These are phyloP conservation scores for Evansstolkia leycettana DNA, from an alignment of 495 filamentous ascomycete genomes.

Conservation along the genomic window DNA sequence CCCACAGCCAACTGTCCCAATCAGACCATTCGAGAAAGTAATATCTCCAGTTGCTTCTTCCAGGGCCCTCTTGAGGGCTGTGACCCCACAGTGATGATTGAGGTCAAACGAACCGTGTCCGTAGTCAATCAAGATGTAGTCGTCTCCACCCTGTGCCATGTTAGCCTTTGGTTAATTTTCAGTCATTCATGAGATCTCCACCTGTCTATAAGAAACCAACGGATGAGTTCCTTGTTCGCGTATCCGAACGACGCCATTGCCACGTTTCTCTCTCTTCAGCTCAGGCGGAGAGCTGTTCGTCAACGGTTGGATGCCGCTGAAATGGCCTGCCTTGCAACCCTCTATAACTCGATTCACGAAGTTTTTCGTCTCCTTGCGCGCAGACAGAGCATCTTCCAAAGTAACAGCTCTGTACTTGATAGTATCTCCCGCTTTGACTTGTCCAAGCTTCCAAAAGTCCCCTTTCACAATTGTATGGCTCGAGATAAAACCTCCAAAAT, in stretches of 20 bases:
- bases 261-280: conserved; percentile 6
- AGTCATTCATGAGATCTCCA: too few species aligned
- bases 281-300: conserved; percentile 2
- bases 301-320: conserved; percentile 6
- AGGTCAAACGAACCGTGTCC: conserved; percentile 36
- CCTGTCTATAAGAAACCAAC: conserved; percentile 37
- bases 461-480: conserved; percentile 40
- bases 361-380: conserved; percentile 17
- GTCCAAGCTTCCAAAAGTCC: conserved; percentile 47
- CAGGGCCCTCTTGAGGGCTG: conserved; percentile 31
- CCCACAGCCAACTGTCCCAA: conserved; percentile 37
- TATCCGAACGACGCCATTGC: conserved; percentile 26
- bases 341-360: conserved; percentile 22
- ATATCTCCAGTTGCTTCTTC: conserved; percentile 15
- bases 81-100: conserved; percentile 38
- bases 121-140: conserved; percentile 41
- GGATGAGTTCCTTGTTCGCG: conserved; percentile 25
- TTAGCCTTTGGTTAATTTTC: too few species aligned
- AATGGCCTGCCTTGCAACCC: conserved; percentile 5
- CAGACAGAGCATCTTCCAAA: conserved; percentile 29
- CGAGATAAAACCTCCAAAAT: conserved; percentile 47
- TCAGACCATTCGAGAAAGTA: conserved; percentile 23
- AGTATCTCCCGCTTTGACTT: conserved; percentile 47
- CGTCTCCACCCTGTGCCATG: conserved; percentile 35
- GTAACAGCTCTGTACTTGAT: conserved; percentile 33